Conservation (phyloP, 106 monocot genomes). For the Dendrobium officinale region DNA sequence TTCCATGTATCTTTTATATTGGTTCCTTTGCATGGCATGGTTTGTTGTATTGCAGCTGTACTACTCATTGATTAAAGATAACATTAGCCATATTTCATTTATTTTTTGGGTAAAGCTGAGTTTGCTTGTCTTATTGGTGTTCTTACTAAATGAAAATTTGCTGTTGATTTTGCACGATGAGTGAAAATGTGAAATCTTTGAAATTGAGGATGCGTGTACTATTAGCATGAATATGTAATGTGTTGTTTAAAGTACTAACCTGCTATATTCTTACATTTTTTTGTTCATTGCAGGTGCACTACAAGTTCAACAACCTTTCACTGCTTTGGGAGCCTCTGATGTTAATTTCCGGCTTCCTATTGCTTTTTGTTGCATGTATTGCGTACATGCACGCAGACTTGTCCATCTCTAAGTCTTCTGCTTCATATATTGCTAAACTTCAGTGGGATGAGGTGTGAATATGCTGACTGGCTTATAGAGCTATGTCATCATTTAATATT, state of each 20-base stretch:
- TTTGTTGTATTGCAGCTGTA: neutral
- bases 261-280: constrained; percentile 5
- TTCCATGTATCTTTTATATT: neutral
- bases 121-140: neutral
- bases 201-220: neutral
- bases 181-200: neutral
- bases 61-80: neutral
- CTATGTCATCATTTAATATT: neutral
- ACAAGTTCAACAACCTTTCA: constrained; percentile 77
- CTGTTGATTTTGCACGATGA: neutral
- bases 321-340: constrained; percentile 77
- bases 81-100: neutral
- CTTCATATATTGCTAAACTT: constrained; percentile 82
- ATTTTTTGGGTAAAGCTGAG: neutral
- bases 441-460: constrained; percentile 83
- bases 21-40: neutral
- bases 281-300: constrained; percentile 40
- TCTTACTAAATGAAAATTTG: neutral
- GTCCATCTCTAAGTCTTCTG: constrained; percentile 87
- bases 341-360: constrained; percentile 75
- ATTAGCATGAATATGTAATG: neutral
- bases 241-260: neutral
- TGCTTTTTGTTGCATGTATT: constrained; percentile 70
- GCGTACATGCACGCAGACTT: constrained; percentile 74
- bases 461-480: neutral